Percentiles rank a stretch among this genome's conserved stretches.
Conservation (phyloP, 2,329 filamentous ascomycete species). For the Helotiales sp. region DNA sequence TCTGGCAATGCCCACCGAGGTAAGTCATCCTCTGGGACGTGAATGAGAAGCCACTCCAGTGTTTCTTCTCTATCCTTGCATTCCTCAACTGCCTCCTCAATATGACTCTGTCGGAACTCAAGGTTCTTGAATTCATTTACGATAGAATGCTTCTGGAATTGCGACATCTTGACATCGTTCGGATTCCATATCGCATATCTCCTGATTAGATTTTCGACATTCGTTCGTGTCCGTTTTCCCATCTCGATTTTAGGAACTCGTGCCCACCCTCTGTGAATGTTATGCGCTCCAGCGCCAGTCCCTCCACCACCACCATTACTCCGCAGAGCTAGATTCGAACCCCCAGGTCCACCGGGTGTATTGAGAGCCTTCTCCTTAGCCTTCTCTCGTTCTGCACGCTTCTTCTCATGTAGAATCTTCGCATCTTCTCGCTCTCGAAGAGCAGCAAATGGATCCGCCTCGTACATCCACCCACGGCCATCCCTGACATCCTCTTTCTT, state of each 20-base stretch:
- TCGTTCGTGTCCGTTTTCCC: conserved; percentile 77
- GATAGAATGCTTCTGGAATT: conserved; percentile 61
- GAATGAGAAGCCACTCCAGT: conserved; percentile 93
- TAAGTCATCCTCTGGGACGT: conserved; percentile 96
- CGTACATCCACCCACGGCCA: conserved; percentile 88
- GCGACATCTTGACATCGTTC: conserved; percentile 69
- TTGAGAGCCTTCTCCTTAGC: conserved; percentile 70
- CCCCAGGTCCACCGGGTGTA: conserved; percentile 61
- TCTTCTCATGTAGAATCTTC: conserved; percentile 77
- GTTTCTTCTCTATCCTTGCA: conserved; percentile 93
- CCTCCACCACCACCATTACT: conserved; percentile 48
- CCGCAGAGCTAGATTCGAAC: conserved; percentile 53
- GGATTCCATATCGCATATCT: conserved; percentile 87
- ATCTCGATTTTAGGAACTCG: conserved; percentile 91
- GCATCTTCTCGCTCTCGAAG: conserved; percentile 80
- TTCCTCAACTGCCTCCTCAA: conserved; percentile 83
- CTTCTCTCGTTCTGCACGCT: conserved; percentile 72
- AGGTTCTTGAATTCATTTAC: conserved; percentile 76
- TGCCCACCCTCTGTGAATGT: conserved; percentile 74
- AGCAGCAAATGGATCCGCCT: conserved; percentile 89
- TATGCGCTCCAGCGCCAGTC: conserved; percentile 42
- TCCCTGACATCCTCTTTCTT: conserved; percentile 82
- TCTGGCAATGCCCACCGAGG: conserved; percentile 91
- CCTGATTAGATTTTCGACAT: conserved; percentile 80
- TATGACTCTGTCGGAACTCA: conserved; percentile 87